A percentile compares a stretch with the other conserved stretches of the same genome.
phyloP scores from a whole-genome alignment of 2,329 filamentous ascomycete genomes.

The Penicillium sp. region DNA sequence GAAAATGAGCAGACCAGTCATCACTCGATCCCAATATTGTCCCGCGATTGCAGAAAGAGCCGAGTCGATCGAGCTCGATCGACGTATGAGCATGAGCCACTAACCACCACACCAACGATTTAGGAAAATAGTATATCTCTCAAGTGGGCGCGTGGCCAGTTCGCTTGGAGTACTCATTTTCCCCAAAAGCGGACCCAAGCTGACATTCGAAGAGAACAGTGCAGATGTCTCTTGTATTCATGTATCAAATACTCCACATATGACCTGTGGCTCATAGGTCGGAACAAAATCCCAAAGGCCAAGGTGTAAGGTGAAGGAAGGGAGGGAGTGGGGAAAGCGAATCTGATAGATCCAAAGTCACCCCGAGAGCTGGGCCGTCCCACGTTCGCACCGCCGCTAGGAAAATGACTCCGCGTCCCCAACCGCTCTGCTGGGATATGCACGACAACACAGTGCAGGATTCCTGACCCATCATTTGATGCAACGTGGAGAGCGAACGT shows the following conservation, averaged over 20 bases:
- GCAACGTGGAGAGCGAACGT: slow-evolving; percentile 5
- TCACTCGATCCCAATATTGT: neutral
- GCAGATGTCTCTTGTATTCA: too few species aligned
- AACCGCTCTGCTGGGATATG: slow-evolving; percentile 14
- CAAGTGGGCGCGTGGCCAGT: too few species aligned
- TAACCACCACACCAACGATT: neutral
- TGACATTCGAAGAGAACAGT: too few species aligned
- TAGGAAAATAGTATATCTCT: neutral
- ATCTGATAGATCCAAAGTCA: slow-evolving; percentile 20
- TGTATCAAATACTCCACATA: too few species aligned
- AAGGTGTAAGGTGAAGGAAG: neutral
- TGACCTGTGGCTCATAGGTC: neutral
- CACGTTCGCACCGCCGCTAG: slow-evolving; percentile 7
- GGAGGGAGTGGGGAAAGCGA: neutral
- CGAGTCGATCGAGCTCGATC: slow-evolving; percentile 13
- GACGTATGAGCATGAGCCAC: slow-evolving; percentile 8
- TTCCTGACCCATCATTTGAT: slow-evolving; percentile 13
- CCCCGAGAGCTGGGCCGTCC: slow-evolving; percentile 1
- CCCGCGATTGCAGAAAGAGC: slow-evolving; percentile 4
- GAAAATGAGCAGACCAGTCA: neutral
- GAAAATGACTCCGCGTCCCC: slow-evolving; percentile 14
- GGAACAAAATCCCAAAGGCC: neutral
- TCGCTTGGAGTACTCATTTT: too few species aligned
- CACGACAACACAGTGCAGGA: slow-evolving; percentile 16
- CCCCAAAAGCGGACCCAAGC: too few species aligned